A percentile compares a stretch with the other conserved stretches of the same genome.
phyloP scores from a whole-genome alignment of 2,329 filamentous ascomycete species.

The Fusarium sacchari region DNA sequence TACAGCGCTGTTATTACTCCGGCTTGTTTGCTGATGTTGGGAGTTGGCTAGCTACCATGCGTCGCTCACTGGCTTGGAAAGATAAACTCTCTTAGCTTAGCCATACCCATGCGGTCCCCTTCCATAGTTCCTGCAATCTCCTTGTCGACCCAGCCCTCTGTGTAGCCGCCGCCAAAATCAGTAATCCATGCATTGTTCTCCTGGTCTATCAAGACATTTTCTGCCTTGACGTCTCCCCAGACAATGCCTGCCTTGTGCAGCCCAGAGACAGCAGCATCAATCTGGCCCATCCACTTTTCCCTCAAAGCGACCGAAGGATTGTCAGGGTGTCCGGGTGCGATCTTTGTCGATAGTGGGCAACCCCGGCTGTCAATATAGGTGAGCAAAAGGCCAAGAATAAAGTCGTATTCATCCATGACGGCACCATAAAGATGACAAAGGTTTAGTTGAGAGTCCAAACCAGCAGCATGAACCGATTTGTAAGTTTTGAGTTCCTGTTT shows the following conservation, averaged over 20 bases:
- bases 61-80: neutral
- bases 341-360: neutral
- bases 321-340: neutral
- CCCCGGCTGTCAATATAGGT: constrained; percentile 8
- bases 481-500: constrained; percentile 29
- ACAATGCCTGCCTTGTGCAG: rapidly evolving
- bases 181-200: neutral
- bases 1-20: too few relatives aligned
- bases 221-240: neutral
- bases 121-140: neutral
- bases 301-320: constrained; percentile 16
- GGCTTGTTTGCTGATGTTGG: too few relatives aligned
- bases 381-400: constrained; percentile 27
- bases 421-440: constrained; percentile 35
- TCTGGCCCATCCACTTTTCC: constrained; percentile 21
- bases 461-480: constrained; percentile 17
- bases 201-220: neutral
- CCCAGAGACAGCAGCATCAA: neutral
- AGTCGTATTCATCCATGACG: constrained; percentile 22
- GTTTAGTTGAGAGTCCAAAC: constrained; percentile 13
- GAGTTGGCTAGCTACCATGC: too few relatives aligned
- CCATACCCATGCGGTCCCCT: neutral
- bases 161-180: constrained; percentile 4
- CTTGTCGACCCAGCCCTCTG: neutral
- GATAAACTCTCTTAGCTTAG: neutral